These are phyloP conservation scores for Hylodesmum podocarpum DNA, from an alignment of 306 rosid species.

Conservation along the genomic window DNA sequence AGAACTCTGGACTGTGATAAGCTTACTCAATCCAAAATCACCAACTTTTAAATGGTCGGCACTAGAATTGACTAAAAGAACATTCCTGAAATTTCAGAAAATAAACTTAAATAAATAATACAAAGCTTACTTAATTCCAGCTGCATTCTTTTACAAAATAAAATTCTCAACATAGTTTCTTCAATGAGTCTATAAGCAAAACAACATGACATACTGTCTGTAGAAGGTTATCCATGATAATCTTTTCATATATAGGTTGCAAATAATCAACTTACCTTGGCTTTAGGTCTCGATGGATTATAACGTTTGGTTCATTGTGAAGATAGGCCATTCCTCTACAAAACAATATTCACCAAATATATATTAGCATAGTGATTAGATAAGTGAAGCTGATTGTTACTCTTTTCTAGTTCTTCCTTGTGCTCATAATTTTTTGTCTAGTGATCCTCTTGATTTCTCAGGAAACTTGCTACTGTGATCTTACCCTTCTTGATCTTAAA, in stretches of 20 bases:
- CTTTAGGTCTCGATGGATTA: constrained; percentile 89
- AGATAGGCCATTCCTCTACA: constrained; percentile 97
- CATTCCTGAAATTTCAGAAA: constrained; percentile 70
- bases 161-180: constrained; percentile 24
- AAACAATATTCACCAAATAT: constrained; percentile 33
- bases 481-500: background rate
- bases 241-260: constrained; percentile 15
- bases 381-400: background rate
- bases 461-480: background rate
- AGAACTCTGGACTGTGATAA: constrained; percentile 81
- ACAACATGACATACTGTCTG: constrained; percentile 7
- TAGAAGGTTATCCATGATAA: constrained; percentile 9
- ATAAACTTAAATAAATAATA: constrained; percentile 23
- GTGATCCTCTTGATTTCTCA: background rate
- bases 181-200: constrained; percentile 19
- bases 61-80: constrained; percentile 87
- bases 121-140: constrained; percentile 19
- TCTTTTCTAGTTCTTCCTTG: background rate
- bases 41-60: constrained; percentile 98
- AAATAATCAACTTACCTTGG: constrained; percentile 68
- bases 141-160: constrained; percentile 10
- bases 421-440: background rate
- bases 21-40: constrained; percentile 98
- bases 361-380: constrained; percentile 37
- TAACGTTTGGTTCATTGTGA: constrained; percentile 93